phyloP scores from a whole-genome alignment of 768 basidiomycete species.

The Chalciporus piperatus region DNA sequence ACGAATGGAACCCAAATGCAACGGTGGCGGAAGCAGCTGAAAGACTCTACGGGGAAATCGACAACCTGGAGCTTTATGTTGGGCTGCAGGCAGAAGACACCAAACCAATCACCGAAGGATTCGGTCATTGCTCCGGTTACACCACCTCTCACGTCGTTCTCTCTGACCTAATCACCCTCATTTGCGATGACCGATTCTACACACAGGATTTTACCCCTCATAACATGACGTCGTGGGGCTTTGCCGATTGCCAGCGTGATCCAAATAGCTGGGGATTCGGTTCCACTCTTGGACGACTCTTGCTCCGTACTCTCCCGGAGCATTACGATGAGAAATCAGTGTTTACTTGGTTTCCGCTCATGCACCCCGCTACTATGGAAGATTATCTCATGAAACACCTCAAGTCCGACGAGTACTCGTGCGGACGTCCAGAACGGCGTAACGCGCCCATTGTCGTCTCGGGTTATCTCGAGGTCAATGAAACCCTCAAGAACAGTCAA shows the following conservation, averaged over 20 bases:
- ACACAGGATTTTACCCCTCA: constrained; percentile 78
- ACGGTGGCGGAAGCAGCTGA: constrained; percentile 73
- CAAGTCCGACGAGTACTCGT: constrained; percentile 51
- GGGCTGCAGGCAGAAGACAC: constrained; percentile 77
- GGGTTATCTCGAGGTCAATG: constrained; percentile 49
- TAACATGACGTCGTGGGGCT: constrained; percentile 84
- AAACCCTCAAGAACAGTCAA: constrained; percentile 47
- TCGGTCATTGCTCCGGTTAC: constrained; percentile 84
- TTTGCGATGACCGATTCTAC: constrained; percentile 80
- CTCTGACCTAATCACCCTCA: constrained; percentile 81
- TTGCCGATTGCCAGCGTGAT: constrained; percentile 77
- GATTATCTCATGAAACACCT: constrained; percentile 53
- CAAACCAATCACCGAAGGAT: constrained; percentile 72
- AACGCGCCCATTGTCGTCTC: constrained; percentile 31
- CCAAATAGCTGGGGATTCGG: constrained; percentile 70
- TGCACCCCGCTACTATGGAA: constrained; percentile 73
- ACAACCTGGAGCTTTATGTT: constrained; percentile 78
- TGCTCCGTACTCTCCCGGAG: constrained; percentile 71
- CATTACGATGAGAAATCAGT: constrained; percentile 66
- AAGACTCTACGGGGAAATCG: constrained; percentile 72
- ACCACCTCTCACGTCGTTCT: constrained; percentile 85
- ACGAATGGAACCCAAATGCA: constrained; percentile 78
- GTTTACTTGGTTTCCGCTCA: constrained; percentile 87
- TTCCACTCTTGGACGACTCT: constrained; percentile 61
- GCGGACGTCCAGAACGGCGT: constrained; percentile 44